Evolutionary conservation across 352 stramenopile species (phyloP), one percentile per base, ranked within the genome.

Genomic region (Globisporangium nunn): DNA sequence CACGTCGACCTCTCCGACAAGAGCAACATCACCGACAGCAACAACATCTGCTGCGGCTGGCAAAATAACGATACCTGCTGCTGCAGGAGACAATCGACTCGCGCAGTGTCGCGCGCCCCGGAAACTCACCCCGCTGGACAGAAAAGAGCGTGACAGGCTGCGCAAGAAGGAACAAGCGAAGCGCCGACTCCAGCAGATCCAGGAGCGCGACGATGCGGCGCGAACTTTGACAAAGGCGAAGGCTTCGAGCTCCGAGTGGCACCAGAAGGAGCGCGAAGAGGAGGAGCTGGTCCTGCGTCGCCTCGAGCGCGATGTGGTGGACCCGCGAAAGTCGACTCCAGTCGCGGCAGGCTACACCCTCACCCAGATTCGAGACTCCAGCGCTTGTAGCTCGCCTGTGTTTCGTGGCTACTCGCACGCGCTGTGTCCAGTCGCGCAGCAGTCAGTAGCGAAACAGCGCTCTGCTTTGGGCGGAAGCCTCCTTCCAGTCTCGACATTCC

Each of bases 241-340:
- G 48, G 4, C 50, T 4, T 64, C 56, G 18, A 76, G 63, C 49
- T 66, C 52, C 3, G 54, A 31, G 2, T 87, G 77, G 78, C 73
- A 86, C 29, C 56, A 68, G 35, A 63, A 81, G 23, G 72, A 75
- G 50, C 68, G 66, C 31, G 52, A 70, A 17, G 78, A 91, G 50
- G 80, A 93, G 66, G 78, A 90, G 54, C 66, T 93, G 8, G 58
- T 88, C 18, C 71, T 91, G 49, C 58, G 73, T 33, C 64, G 77
- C 1, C 61, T 89, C 23, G 80, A 91, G 46, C 71, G 82, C 33
- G 83, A 93, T 47, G 41, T 70, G 10, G 71, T 91, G 10, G 75
- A 82, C 41, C 57, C 64, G 0, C 74, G 88, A 28, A 70, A 76
- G 3, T 62, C 45, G n/a, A 67, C 89, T 46, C 72, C 78, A 23